Evolutionary conservation across 495 filamentous ascomycete genomes (phyloP), one percentile per base, ranked within the genome.

Genomic region (Penicillium canariense): DNA sequence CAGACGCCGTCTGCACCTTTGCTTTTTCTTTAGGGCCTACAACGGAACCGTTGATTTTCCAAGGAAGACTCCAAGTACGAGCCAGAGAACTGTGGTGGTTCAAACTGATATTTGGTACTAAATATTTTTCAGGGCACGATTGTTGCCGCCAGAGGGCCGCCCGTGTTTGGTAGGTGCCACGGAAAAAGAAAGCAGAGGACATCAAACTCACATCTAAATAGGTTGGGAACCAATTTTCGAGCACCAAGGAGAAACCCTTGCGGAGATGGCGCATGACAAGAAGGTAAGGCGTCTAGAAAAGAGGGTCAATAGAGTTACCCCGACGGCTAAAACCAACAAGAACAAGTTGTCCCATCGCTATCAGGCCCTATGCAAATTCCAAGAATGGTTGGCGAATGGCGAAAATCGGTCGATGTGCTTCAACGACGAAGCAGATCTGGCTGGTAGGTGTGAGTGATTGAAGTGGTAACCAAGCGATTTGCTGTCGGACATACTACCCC

Each of bases 171-270:
- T 87, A 53, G 5, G 55, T 53, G 12, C 15, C 17, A 11, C 8
- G 17, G 20, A 11, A 14, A 5, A 46, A 31, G 30, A n/a, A 47
- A 10, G 8, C 27, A 50, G 20, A 50, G 30, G 5, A 22, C 14
- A 48, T 4, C 28, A n/a, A 36, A 23, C 49, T 74, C 56, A 80
- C 68, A 32, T 40, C 11, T 49, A 38, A 35, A 18, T 35, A 88
- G 89, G 89, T 15, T 95, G 91, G 91, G 91, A 96, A 63, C 82
- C 91, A 0, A 86, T 91, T 42, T 96, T 96, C 61, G 91, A 96
- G 71, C 89, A 90, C 59, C 81, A 89, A 56, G 90, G 91, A 26
- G 72, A 91, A 72, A 96, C 91, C 72, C 90, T 93, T 57, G 91
- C 91, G 23, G 91, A 96, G 74, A 96, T 96, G 92, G 84, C 87